Evolutionary conservation across 495 filamentous ascomycete species (phyloP).

Genomic region (Aspergillus baeticus): DNA sequence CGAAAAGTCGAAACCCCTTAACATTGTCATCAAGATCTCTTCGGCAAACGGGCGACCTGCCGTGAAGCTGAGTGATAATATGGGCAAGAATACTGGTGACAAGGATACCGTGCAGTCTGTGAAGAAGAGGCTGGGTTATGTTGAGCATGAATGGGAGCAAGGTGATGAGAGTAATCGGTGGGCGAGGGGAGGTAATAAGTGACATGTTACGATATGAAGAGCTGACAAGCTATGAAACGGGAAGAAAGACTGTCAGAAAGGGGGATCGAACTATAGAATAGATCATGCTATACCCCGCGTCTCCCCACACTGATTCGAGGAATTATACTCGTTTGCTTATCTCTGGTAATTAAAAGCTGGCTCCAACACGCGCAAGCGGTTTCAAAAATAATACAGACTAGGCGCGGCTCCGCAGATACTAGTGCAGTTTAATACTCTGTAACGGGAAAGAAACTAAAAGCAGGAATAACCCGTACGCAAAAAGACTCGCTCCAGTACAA

Average conservation of each 20-base stretch:
- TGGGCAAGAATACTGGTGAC: constrained; percentile 94
- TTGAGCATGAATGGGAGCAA: constrained; percentile 76
- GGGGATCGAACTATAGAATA: no score
- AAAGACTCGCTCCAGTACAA: neutral
- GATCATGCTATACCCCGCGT: neutral
- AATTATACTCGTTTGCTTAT: no score
- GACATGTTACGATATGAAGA: neutral
- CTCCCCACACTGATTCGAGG: no score
- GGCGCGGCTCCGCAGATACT: no score
- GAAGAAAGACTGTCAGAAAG: neutral
- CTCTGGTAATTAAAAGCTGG: no score
- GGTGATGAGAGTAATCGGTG: constrained; percentile 85
- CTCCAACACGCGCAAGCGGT: no score
- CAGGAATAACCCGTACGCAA: no score
- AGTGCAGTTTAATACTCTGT: no score
- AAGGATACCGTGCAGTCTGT: constrained; percentile 73
- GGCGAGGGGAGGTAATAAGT: constrained; percentile 46
- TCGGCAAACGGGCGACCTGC: constrained; percentile 79
- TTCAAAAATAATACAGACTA: no score
- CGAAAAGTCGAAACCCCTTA: constrained; percentile 87
- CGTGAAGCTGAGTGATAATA: constrained; percentile 95
- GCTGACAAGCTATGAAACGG: neutral
- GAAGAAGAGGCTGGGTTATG: constrained; percentile 80
- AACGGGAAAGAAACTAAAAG: no score
- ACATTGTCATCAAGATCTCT: constrained; percentile 96